Percentiles rank a stretch among this genome's conserved stretches.
These are phyloP conservation scores for Ascobolus immersus DNA, from an alignment of 495 filamentous ascomycete genomes.

Conservation along the genomic window DNA sequence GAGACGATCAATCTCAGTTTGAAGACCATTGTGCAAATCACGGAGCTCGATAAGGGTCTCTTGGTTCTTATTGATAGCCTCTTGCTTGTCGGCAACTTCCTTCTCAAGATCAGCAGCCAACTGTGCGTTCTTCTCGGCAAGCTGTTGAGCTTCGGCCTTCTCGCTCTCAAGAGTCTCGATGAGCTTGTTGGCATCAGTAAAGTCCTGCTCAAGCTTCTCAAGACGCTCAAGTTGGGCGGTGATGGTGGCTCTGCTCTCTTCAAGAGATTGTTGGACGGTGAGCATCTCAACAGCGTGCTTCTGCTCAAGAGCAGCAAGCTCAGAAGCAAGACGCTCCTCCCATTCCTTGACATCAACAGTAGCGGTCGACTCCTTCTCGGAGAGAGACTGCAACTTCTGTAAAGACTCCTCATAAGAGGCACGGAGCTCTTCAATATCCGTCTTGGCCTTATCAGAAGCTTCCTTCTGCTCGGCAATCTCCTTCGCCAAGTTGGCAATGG, in stretches of 20 bases:
- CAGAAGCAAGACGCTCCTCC: not conserved
- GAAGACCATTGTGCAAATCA: conserved; percentile 9
- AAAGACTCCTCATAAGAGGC: conserved; percentile 15
- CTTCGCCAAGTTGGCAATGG: conserved; percentile 12
- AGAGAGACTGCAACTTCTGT: conserved; percentile 18
- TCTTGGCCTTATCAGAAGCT: conserved; percentile 9
- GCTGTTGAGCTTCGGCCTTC: conserved; percentile 30
- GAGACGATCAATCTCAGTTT: conserved; percentile 30
- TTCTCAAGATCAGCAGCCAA: conserved; percentile 38
- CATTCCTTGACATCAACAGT: not conserved
- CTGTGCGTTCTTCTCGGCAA: conserved; percentile 24
- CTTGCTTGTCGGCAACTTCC: conserved; percentile 44
- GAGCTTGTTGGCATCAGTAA: conserved; percentile 18
- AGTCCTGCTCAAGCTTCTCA: conserved; percentile 22
- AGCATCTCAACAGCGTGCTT: not conserved
- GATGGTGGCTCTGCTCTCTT: conserved; percentile 12
- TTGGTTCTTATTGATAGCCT: conserved; percentile 35
- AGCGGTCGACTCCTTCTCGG: conserved; percentile 22
- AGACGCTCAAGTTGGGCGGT: conserved; percentile 18
- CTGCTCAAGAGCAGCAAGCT: too few species aligned
- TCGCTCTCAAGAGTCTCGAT: conserved; percentile 40
- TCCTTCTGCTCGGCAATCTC: conserved; percentile 14
- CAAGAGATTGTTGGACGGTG: conserved; percentile 7
- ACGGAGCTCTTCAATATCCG: too few species aligned
- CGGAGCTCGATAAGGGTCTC: conserved; percentile 23